phyloP scores from a whole-genome alignment of 495 filamentous ascomycete species.

The Pyrenula massariospora region DNA sequence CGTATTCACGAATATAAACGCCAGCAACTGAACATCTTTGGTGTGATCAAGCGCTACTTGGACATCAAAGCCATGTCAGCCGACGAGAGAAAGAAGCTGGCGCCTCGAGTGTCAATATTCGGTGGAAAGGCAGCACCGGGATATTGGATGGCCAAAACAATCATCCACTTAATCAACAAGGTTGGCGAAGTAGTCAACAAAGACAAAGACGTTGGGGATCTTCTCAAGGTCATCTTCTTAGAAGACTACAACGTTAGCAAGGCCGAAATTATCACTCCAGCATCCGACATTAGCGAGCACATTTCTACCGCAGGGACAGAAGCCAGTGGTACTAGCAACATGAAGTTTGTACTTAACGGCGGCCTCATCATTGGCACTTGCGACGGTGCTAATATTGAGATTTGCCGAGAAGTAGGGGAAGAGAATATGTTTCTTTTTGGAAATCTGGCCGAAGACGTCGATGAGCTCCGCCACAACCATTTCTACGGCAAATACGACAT shows the following conservation, averaged over 20 bases:
- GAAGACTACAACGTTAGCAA: conserved; percentile 99
- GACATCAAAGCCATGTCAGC: conserved; percentile 73
- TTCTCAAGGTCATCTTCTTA: conserved; percentile 96
- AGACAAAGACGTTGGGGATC: conserved; percentile 81
- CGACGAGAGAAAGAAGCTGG: conserved; percentile 77
- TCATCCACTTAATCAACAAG: conserved; percentile 91
- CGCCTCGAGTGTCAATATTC: conserved; percentile 91
- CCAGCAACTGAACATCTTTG: conserved; percentile 98
- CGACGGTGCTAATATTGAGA: conserved; percentile 97
- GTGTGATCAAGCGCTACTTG: conserved; percentile 90
- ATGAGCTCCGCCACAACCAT: conserved; percentile 87
- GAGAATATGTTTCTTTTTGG: conserved; percentile 98
- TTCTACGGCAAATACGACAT: conserved; percentile 67
- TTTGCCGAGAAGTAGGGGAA: conserved; percentile 92
- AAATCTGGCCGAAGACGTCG: conserved; percentile 90
- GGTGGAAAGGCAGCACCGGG: conserved; percentile 95
- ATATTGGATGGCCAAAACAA: conserved; percentile 99
- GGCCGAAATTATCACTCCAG: conserved; percentile 90
- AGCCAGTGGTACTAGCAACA: conserved; percentile 62
- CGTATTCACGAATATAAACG: conserved; percentile 99
- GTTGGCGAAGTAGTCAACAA: conserved; percentile 88
- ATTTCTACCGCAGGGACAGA: conserved; percentile 98
- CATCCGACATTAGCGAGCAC: conserved; percentile 94
- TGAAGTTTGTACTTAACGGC: conserved; percentile 98
- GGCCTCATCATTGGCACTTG: conserved; percentile 96